A percentile compares a stretch with the other conserved stretches of the same genome.
Conservation (phyloP, 2,329 filamentous ascomycete species). For the Aspergillus persii region DNA sequence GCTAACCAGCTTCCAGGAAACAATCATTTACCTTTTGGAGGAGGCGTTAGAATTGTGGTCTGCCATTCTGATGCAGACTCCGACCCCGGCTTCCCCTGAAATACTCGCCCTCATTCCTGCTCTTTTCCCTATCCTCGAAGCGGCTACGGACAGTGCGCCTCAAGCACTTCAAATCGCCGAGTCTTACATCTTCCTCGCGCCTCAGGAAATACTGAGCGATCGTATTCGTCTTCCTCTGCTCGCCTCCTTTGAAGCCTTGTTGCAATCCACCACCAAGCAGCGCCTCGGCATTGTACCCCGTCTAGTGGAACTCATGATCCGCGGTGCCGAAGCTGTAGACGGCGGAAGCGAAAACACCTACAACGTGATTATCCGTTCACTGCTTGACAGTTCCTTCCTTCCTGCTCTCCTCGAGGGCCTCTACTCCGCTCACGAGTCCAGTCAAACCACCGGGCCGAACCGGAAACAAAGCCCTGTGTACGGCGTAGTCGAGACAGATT, state of each 20-base stretch:
- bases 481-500: slow-evolving; percentile 76
- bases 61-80: slow-evolving; percentile 67
- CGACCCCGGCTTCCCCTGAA: slow-evolving; percentile 57
- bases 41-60: slow-evolving; percentile 90
- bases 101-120: slow-evolving; percentile 63
- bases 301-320: slow-evolving; percentile 64
- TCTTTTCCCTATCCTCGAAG: slow-evolving; percentile 65
- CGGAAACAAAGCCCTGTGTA: slow-evolving; percentile 67
- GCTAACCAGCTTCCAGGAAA: slow-evolving; percentile 41
- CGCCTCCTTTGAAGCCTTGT: slow-evolving; percentile 39
- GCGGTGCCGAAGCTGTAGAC: slow-evolving; percentile 61
- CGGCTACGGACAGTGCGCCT: slow-evolving; percentile 62
- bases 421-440: slow-evolving; percentile 67
- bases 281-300: slow-evolving; percentile 43
- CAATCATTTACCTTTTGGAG: slow-evolving; percentile 80
- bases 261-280: slow-evolving; percentile 38
- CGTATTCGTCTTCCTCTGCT: slow-evolving; percentile 38
- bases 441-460: slow-evolving; percentile 79
- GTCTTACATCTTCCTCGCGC: slow-evolving; percentile 67
- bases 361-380: slow-evolving; percentile 62
- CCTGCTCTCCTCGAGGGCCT: slow-evolving; percentile 64
- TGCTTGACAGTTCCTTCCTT: slow-evolving; percentile 63
- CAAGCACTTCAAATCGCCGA: slow-evolving; percentile 65
- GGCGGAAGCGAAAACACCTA: slow-evolving; percentile 57
- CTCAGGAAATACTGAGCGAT: slow-evolving; percentile 43